Conservation (phyloP, 139 green algal genomes). For the Choricystis sp. region DNA sequence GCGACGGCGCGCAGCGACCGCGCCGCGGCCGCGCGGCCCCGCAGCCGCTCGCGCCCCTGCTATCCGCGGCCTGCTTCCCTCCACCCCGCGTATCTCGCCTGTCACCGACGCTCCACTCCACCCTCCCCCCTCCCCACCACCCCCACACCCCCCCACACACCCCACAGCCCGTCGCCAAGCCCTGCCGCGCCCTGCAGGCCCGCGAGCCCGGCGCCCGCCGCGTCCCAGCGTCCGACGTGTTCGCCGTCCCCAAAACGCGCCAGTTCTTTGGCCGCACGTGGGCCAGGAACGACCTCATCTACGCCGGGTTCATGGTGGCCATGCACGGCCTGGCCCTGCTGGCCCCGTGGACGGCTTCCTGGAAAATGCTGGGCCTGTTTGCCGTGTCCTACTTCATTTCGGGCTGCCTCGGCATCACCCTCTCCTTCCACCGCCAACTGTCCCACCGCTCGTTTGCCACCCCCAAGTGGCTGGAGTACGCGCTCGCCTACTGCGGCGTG, state of each 20-base stretch:
- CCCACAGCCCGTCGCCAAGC: conserved; percentile 48
- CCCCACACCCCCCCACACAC: background rate
- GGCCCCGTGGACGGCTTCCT: conserved; percentile 68
- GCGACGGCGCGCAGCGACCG: no score
- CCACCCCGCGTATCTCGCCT: background rate
- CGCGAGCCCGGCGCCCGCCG: conserved; percentile 25
- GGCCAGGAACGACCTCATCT: conserved; percentile 53
- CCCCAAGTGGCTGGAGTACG: conserved; percentile 98
- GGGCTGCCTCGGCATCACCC: conserved; percentile 92
- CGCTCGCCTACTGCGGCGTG: conserved; percentile 92
- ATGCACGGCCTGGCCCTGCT: conserved; percentile 56
- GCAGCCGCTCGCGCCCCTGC: background rate
- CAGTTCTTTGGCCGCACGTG: conserved; percentile 40
- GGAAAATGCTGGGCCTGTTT: conserved; percentile 63
- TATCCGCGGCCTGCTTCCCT: background rate
- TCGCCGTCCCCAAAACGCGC: conserved; percentile 21
- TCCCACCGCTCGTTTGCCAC: conserved; percentile 75
- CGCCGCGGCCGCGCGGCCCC: no score
- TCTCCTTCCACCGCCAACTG: conserved; percentile 87
- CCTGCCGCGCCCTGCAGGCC: conserved; percentile 38
- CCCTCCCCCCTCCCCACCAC: background rate
- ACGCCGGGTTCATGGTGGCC: conserved; percentile 52
- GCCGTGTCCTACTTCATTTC: conserved; percentile 63
- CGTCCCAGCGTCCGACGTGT: conserved; percentile 49
- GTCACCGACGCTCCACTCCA: background rate